Evolutionary conservation across 257 asterid genomes (phyloP).

Genomic region (Nicotiana paniculata): DNA sequence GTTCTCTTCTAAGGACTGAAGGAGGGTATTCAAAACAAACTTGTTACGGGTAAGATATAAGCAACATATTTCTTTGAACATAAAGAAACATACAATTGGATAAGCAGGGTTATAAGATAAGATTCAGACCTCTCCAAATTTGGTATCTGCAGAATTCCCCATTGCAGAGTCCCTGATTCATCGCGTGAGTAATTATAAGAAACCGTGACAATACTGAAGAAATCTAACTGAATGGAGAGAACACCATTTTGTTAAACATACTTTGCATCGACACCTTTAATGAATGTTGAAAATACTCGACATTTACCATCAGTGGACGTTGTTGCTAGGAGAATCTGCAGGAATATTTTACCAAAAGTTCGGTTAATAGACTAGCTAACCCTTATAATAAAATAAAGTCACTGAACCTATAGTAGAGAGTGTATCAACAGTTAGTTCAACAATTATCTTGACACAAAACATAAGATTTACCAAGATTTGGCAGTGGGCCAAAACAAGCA

Average conservation of each 20-base stretch:
- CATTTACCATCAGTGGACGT: constrained; percentile 99
- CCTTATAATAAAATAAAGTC: background rate
- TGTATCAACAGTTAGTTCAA: background rate
- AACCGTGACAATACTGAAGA: constrained; percentile 7
- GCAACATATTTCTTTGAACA: background rate
- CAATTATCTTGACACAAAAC: background rate
- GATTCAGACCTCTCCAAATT: constrained; percentile 84
- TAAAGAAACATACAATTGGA: background rate
- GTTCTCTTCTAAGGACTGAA: background rate
- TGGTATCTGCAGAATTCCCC: constrained; percentile 58
- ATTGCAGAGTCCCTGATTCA: constrained; percentile 44
- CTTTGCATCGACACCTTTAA: constrained; percentile 93
- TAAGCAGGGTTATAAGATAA: constrained; percentile 11
- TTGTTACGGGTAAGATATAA: background rate
- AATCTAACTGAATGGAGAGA: constrained; percentile 11
- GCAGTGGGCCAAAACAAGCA: background rate
- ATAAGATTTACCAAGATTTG: background rate
- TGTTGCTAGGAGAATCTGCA: constrained; percentile 83
- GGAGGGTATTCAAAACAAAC: background rate
- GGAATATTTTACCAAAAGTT: constrained; percentile 2
- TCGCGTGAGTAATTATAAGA: constrained; percentile 21
- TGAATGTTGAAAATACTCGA: constrained; percentile 93
- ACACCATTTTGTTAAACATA: constrained; percentile 28
- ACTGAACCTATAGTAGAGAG: background rate
- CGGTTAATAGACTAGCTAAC: background rate